phyloP scores from a whole-genome alignment of 1,139 yeast species.

The Magnusiomyces magnusii region DNA sequence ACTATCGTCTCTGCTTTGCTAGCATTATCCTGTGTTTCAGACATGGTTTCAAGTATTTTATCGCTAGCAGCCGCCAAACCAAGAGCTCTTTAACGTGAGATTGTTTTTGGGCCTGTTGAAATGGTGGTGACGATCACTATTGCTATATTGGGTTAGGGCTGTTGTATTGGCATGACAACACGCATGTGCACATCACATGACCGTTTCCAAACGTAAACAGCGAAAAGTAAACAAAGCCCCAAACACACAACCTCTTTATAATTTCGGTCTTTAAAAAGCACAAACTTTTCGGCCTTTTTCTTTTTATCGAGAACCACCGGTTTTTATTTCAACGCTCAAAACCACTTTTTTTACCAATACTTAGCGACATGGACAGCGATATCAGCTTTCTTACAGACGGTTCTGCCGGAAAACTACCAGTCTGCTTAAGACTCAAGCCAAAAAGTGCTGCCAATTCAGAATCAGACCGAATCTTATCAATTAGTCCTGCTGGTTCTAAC shows the following conservation, averaged over 20 bases:
- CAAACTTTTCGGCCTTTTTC: too few species aligned
- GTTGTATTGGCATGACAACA: not conserved
- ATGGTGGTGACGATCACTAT: not conserved
- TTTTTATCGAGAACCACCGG: not conserved
- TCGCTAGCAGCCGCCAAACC: too few species aligned
- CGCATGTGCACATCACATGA: not conserved
- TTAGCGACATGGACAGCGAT: not conserved
- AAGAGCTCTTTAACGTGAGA: too few species aligned
- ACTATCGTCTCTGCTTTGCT: not conserved
- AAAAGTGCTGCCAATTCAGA: slow-evolving; percentile 14
- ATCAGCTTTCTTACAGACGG: not conserved
- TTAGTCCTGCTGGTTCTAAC: slow-evolving; percentile 17
- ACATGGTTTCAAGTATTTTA: not conserved
- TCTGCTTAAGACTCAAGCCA: slow-evolving; percentile 35
- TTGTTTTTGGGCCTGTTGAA: too few species aligned
- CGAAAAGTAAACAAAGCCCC: not conserved
- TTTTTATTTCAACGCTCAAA: not conserved
- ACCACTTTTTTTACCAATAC: too few species aligned
- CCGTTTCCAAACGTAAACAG: too few species aligned
- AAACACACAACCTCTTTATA: not conserved
- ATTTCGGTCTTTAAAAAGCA: too few species aligned
- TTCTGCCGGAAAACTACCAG: slow-evolving; percentile 27
- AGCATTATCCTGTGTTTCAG: not conserved
- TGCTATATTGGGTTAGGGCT: not conserved
- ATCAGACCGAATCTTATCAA: slow-evolving; percentile 18